phyloP scores from a whole-genome alignment of 2,329 filamentous ascomycete genomes.

The Diaporthe vaccinii region DNA sequence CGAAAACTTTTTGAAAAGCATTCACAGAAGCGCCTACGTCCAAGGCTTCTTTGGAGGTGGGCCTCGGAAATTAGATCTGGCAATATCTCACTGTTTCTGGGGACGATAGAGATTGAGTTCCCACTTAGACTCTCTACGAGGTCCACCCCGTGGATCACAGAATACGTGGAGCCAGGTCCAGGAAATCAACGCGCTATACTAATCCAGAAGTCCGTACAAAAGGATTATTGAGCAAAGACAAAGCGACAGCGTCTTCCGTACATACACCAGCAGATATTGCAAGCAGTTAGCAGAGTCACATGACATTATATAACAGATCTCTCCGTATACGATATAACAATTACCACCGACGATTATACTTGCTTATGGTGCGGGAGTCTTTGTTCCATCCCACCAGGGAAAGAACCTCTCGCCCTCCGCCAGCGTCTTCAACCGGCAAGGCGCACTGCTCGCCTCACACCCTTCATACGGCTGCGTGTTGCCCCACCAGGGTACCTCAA shows the following conservation, averaged over 20 bases:
- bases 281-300: background rate
- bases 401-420: conserved; percentile 32
- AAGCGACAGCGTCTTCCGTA: background rate
- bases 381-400: conserved; percentile 32
- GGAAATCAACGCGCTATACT: background rate
- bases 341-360: background rate
- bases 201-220: background rate
- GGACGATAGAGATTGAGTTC: background rate
- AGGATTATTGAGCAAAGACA: background rate
- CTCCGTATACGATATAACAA: background rate
- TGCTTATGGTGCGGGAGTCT: conserved; percentile 10
- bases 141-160: background rate
- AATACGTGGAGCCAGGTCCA: background rate
- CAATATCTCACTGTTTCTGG: background rate
- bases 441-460: conserved; percentile 20
- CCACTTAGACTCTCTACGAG: background rate
- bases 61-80: background rate
- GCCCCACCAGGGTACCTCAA: conserved; percentile 63
- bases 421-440: conserved; percentile 27
- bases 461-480: conserved; percentile 49
- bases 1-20: background rate
- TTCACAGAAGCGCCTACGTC: background rate
- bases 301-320: background rate
- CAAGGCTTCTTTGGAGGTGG: background rate
- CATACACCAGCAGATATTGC: background rate